Evolutionary conservation across 2,329 filamentous ascomycete genomes (phyloP), one percentile per base, ranked within the genome.

Genomic region (Phoma sp.): DNA sequence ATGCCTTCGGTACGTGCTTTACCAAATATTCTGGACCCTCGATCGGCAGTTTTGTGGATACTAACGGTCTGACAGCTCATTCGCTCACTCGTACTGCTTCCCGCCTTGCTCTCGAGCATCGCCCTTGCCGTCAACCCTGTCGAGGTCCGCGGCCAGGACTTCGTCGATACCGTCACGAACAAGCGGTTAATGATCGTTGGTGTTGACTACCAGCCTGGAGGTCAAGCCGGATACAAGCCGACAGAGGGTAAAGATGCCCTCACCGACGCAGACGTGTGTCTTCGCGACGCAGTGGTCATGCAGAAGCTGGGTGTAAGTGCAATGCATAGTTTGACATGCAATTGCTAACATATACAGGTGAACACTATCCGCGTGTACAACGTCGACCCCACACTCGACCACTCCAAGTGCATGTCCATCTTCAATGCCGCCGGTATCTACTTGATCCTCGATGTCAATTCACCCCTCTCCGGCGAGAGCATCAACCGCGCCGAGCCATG

Each of bases 301-400:
- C 86, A 88, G 74, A 74, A 78, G 55, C 75, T 88, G 43, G 86
- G 85, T 71, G 81, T 66, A 38, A 15, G 59, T 60, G 20, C 26
- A 40, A 23, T 37, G 9, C 20, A 21, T 12, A n/a, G 20, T 6
- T 21, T 17, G 5, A 15, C 18, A 10, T 37, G 17, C 37, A 28
- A 26, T 33, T 29, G 26, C 43, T 47, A 23, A 53, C 18, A 15
- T 5, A 3, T 11, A 18, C n/a, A 60, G 53, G 56, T 85, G 61
- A 88, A 88, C 74, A 86, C 84, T 7, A 85, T 88, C 62, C 84
- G 86, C 54, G 80, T 85, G 47, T 88, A 88, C 80, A 87, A 87
- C 69, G 73, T 88, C 57, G 80, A 85, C 58, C 84, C 85, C 15
- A 75, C 76, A 2, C 70, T 84, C 52, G 82, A 87, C 72, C 85